Evolutionary conservation across 225 moss, liverwort and hornwort species (phyloP).

Genomic region (Sphagnum tenellum): DNA sequence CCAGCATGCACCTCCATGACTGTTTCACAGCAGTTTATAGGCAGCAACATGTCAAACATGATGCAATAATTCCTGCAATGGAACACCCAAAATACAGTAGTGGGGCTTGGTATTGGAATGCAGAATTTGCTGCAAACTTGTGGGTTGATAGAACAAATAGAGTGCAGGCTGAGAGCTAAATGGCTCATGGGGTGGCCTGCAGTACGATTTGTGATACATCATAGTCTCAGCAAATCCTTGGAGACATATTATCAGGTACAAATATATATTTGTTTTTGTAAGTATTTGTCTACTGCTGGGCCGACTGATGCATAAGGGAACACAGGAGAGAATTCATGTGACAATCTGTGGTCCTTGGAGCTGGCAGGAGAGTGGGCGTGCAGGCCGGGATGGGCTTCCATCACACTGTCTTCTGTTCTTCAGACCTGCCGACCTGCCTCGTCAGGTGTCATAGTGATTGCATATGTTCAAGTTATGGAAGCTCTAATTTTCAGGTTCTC

Average conservation of each 20-base stretch:
- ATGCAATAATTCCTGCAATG: too few relatives aligned
- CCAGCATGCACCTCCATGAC: too few relatives aligned
- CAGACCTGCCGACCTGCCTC: slow-evolving; percentile 86
- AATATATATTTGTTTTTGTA: background rate
- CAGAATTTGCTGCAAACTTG: background rate
- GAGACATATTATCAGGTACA: slow-evolving; percentile 97
- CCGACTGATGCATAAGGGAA: background rate
- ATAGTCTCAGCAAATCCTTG: slow-evolving; percentile 95
- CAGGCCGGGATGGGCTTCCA: slow-evolving; percentile 96
- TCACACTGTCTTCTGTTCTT: slow-evolving; percentile 93
- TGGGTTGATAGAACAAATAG: too few relatives aligned
- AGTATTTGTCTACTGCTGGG: background rate
- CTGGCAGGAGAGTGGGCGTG: slow-evolving; percentile 92
- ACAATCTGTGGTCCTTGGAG: slow-evolving; percentile 5
- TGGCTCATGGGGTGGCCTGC: slow-evolving; percentile 6
- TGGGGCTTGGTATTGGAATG: too few relatives aligned
- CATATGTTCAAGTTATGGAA: too few relatives aligned
- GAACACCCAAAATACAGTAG: too few relatives aligned
- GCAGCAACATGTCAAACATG: too few relatives aligned
- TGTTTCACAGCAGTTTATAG: too few relatives aligned
- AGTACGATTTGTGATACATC: slow-evolving; percentile 98
- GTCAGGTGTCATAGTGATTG: slow-evolving; percentile 38
- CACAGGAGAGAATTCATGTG: slow-evolving; percentile 6
- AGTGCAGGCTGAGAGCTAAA: too few relatives aligned
- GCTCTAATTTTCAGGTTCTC: too few relatives aligned